phyloP scores from a whole-genome alignment of 2,329 filamentous ascomycete genomes.

The Alternaria panax region DNA sequence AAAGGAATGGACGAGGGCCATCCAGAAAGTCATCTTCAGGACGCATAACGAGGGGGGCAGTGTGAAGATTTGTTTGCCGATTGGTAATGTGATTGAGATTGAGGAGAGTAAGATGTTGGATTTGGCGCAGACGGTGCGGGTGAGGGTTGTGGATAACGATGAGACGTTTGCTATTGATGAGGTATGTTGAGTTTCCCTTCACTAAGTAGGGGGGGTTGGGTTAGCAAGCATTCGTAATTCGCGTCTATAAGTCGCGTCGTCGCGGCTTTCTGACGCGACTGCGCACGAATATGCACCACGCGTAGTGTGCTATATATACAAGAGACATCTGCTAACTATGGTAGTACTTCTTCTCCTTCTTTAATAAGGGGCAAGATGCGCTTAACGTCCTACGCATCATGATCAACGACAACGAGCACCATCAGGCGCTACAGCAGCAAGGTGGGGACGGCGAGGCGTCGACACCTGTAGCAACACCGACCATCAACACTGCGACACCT shows the following conservation, averaged over 20 bases:
- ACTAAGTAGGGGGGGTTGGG: too few relatives aligned
- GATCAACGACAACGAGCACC: constrained; percentile 67
- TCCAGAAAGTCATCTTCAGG: constrained; percentile 94
- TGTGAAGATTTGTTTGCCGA: constrained; percentile 91
- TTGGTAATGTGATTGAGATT: constrained; percentile 88
- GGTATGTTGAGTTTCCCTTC: constrained; percentile 61
- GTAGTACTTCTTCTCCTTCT: constrained; percentile 96
- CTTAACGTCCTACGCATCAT: constrained; percentile 78
- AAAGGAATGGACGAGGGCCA: constrained; percentile 93
- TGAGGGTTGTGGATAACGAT: constrained; percentile 90
- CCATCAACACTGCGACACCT: constrained; percentile 31
- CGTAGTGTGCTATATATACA: background rate
- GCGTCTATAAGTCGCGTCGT: too few relatives aligned
- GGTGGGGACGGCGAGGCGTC: constrained; percentile 18
- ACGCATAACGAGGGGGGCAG: constrained; percentile 97
- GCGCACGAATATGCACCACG: too few relatives aligned
- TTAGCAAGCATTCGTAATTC: too few relatives aligned
- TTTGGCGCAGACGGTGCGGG: constrained; percentile 91
- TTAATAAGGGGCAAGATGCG: constrained; percentile 83
- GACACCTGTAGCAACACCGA: constrained; percentile 25
- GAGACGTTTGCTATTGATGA: constrained; percentile 96
- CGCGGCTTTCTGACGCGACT: too few relatives aligned
- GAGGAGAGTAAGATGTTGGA: constrained; percentile 91
- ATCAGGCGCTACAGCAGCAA: constrained; percentile 26
- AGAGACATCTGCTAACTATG: constrained; percentile 12